Base-by-base conservation (phyloP, 116 monocot species). In the Papilionanthe hybrid region DNA sequence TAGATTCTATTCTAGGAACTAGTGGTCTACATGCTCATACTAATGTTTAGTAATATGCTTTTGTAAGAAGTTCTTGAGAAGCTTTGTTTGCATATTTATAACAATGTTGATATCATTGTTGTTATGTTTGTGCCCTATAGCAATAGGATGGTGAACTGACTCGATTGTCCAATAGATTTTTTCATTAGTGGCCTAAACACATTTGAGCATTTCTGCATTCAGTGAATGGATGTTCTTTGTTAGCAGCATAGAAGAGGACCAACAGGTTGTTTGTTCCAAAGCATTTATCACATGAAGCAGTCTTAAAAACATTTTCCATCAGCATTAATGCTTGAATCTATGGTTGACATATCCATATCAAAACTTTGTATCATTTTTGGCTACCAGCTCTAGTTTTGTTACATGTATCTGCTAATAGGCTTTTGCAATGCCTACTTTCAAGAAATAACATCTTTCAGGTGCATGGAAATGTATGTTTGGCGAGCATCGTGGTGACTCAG, bases 401-500 rank as follows among this genome's bases (percentile, higher is more conserved):
- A 15, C 56, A 56, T 56, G 56, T 56, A 17, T 73, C n/a, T 43
- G n/a, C 43, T 73, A 19, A 44, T 1, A 43, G 43, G 44, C 18
- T 41, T 20, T 73, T 73, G 17, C 13, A 44, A 44, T 73, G 20
- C 22, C n/a, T 18, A 43, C 20, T 73, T 6, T 13, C 17, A 71
- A 32, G 23, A 28, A 73, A 7, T 53, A 48, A 50, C 75, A 75
- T 50, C 67, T 87, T 81, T 63, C 90, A 97, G 97, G 90, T 97
- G 78, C 97, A 97, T 87, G 97, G 92, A 68, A 97, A 97, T 90
- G 94, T 97, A 43, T 97, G 94, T 68, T 81, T 92, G 86, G 81
- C 87, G 18, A 97, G 97, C 83, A 94, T 97, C 80, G 97, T 97
- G 81, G 97, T 97, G 32, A 97, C 97, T 57, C 97, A 92, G 81